Evolutionary conservation across 164 flowering plant genomes (phyloP).

Genomic region (Tetrastigma voinierianum): DNA sequence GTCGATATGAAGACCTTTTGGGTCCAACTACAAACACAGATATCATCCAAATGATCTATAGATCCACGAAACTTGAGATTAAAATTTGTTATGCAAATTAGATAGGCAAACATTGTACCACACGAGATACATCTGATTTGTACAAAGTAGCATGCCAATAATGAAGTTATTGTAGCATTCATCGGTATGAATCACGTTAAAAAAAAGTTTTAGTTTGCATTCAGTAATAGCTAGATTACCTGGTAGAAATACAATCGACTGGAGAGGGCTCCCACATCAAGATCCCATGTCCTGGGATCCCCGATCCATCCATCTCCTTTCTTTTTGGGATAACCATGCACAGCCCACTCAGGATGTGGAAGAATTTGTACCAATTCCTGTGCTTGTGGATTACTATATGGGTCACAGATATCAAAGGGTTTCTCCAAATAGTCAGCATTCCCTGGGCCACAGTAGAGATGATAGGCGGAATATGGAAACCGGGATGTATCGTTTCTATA

Average conservation of each 20-base stretch:
- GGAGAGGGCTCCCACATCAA: constrained; percentile 52
- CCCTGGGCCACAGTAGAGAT: constrained; percentile 53
- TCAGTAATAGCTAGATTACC: no score
- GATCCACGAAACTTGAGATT: no score
- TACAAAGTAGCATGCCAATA: no score
- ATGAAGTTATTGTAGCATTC: constrained; percentile 6
- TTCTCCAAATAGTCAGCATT: constrained; percentile 39
- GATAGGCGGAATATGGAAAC: constrained; percentile 59
- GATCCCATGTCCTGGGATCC: constrained; percentile 59
- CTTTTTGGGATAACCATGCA: constrained; percentile 45
- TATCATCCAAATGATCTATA: no score
- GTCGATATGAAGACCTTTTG: no score
- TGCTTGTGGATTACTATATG: constrained; percentile 59
- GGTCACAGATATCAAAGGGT: constrained; percentile 48
- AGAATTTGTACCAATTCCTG: constrained; percentile 60
- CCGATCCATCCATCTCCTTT: constrained; percentile 62
- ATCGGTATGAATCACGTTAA: no score
- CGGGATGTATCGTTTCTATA: constrained; percentile 32
- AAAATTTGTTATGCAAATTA: no score
- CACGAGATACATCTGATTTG: no score
- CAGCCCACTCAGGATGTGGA: constrained; percentile 59
- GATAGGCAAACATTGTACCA: no score
- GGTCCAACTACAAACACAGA: no score
- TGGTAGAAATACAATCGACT: constrained; percentile 44
- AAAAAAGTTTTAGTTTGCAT: no score